Evolutionary conservation across 768 basidiomycete species (phyloP).

Genomic region (Harrya chromipes): DNA sequence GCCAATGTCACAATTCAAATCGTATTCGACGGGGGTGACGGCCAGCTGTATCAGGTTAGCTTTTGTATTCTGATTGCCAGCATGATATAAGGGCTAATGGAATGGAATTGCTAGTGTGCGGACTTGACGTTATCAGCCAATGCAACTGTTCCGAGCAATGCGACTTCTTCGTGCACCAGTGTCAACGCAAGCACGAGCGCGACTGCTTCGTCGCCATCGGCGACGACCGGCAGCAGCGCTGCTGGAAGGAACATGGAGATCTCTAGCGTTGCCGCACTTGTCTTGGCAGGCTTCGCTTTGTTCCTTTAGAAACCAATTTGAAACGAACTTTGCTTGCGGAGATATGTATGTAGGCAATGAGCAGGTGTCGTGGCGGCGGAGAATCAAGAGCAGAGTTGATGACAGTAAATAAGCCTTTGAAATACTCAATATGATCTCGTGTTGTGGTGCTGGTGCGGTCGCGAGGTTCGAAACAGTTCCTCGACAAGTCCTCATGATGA

Average conservation of each 20-base stretch:
- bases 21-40: conserved; percentile 68
- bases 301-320: conserved; percentile 9
- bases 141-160: conserved; percentile 46
- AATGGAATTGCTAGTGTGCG: conserved; percentile 53
- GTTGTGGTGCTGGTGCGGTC: not conserved
- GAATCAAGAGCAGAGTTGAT: not conserved
- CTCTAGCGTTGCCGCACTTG: conserved; percentile 6
- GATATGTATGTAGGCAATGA: not conserved
- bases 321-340: not conserved
- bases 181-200: conserved; percentile 22
- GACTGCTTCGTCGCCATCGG: conserved; percentile 12
- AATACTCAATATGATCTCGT: not conserved
- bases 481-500: not conserved
- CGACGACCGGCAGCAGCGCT: conserved; percentile 13
- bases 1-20: conserved; percentile 74
- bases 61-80: not conserved
- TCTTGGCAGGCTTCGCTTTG: conserved; percentile 8
- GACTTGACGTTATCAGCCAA: conserved; percentile 67
- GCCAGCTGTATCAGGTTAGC: conserved; percentile 61
- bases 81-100: not conserved
- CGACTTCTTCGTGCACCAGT: conserved; percentile 34
- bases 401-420: not conserved
- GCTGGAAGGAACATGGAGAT: conserved; percentile 14
- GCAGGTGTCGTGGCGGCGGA: not conserved
- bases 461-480: too few species aligned